Percentiles rank a stretch among this genome's conserved stretches.
Evolutionary conservation across 2,329 filamentous ascomycete species (phyloP).

Genomic region (Cryphonectria radicalis): DNA sequence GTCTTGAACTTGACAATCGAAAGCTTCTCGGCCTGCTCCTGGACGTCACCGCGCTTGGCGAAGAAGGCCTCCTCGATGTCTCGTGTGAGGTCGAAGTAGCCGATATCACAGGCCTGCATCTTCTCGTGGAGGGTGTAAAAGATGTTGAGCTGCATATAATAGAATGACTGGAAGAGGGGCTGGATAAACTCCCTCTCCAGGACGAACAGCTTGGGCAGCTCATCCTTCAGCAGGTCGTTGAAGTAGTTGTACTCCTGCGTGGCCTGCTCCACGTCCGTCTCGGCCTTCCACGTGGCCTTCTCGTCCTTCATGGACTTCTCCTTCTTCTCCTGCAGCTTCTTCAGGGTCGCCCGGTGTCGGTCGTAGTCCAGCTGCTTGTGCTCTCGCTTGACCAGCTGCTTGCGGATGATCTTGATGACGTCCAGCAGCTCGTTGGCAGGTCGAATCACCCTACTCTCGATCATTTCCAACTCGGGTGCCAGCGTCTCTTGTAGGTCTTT

Average conservation of each 20-base stretch:
- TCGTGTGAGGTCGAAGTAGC: constrained; percentile 91
- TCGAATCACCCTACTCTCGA: constrained; percentile 86
- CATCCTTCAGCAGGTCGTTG: constrained; percentile 95
- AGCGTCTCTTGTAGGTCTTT: constrained; percentile 87
- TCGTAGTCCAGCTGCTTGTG: constrained; percentile 98
- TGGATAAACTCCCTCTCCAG: constrained; percentile 95
- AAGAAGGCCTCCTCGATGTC: constrained; percentile 92
- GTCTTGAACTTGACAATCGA: constrained; percentile 91
- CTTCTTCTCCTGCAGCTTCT: constrained; percentile 97
- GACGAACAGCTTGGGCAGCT: constrained; percentile 87
- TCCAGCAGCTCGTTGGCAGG: constrained; percentile 92
- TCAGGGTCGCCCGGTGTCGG: constrained; percentile 78
- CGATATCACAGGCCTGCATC: constrained; percentile 97
- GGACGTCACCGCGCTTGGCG: constrained; percentile 84
- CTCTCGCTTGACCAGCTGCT: constrained; percentile 85
- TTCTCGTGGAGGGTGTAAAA: constrained; percentile 98
- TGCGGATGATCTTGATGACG: constrained; percentile 93
- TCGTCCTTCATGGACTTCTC: constrained; percentile 96
- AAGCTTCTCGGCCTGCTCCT: constrained; percentile 82
- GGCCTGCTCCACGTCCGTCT: constrained; percentile 86
- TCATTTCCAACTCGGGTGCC: constrained; percentile 94
- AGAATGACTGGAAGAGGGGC: constrained; percentile 97
- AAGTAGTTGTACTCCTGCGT: constrained; percentile 98
- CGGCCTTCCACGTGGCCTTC: constrained; percentile 94
- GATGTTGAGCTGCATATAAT: constrained; percentile 99